Base-by-base conservation (phyloP, 352 stramenopile genomes). In the Phytopythium delawarense region DNA sequence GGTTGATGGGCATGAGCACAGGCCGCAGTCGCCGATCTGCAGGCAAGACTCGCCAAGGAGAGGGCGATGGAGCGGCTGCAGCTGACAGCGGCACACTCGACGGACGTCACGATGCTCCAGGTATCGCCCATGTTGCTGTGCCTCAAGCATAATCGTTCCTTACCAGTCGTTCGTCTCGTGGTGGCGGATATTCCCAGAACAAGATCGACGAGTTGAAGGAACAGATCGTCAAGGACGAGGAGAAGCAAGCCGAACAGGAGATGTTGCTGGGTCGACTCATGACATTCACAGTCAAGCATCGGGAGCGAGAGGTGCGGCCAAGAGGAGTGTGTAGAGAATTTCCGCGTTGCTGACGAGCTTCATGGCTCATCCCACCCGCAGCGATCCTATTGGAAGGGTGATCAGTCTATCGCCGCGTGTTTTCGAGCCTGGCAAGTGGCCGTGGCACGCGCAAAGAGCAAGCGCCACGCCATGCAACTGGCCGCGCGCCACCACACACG, bases 181-280 rank as follows among this genome's bases (percentile, higher is more conserved):
- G 44, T 18, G 28, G 28, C 4, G 28, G 28, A 32, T 21, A 12
- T 44, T 11, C 15, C 23, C 44, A 85, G 71, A 74, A 40, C 55
- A 71, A 74, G 39, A 67, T 88, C 25, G 69, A 81, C 23, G 75
- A 80, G 48, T 59, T 88, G 23, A 68, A 81, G 51, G 51, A 67
- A 21, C 50, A 61, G 4, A 15, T 72, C 2, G 57, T 50, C 35
- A 28, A 11, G 13, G 40, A 57, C 13, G 59, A 75, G 4, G 49
- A 60, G 35, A 56, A 61, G 2, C 48, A 61, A 30, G 35, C 58
- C 4, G 48, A 64, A 15, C 30, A 65, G n/a, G 48, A 42, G 16
- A 39, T 54, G 7, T 13, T 76, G 7, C 32, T 81, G n/a, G 74
- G 81, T 57, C 69, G 74, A 8, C 71, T 74, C 49, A 76, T 65